phyloP scores from a whole-genome alignment of 192 early-diverging fungal species.

The Phycomyces nitens region DNA sequence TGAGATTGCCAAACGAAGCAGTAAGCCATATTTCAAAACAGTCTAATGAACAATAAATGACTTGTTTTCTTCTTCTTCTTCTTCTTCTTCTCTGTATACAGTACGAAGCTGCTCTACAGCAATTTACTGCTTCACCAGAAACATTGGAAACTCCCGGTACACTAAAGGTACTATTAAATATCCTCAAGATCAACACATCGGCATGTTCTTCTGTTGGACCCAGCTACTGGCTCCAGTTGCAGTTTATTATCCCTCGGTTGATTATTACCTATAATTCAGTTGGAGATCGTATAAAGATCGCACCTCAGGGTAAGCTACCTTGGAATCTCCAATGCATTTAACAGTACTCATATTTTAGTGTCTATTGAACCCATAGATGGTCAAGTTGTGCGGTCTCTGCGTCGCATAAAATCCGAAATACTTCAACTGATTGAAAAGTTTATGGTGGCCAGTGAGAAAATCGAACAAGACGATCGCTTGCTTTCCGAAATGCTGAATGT shows the following conservation, averaged over 20 bases:
- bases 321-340: not conserved
- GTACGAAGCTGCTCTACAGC: slow-evolving; percentile 4
- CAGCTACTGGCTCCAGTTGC: slow-evolving; percentile 9
- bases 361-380: no score
- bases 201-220: slow-evolving; percentile 19
- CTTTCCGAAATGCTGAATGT: slow-evolving; percentile 7
- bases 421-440: slow-evolving; percentile 12
- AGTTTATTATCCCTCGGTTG: not conserved
- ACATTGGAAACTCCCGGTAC: not conserved
- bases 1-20: slow-evolving; percentile 14
- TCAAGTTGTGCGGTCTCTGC: not conserved
- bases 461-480: slow-evolving; percentile 4
- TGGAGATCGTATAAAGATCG: not conserved
- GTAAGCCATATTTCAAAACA: slow-evolving; percentile 12
- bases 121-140: not conserved
- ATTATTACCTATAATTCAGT: not conserved
- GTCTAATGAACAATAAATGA: not conserved
- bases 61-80: not conserved
- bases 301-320: not conserved
- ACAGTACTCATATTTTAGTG: no score
- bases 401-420: not conserved
- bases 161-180: slow-evolving; percentile 9
- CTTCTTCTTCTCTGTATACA: not conserved
- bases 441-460: slow-evolving; percentile 3
- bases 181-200: slow-evolving; percentile 11